phyloP scores from a whole-genome alignment of 495 filamentous ascomycete species.

The Saxophila tyrrhenica region DNA sequence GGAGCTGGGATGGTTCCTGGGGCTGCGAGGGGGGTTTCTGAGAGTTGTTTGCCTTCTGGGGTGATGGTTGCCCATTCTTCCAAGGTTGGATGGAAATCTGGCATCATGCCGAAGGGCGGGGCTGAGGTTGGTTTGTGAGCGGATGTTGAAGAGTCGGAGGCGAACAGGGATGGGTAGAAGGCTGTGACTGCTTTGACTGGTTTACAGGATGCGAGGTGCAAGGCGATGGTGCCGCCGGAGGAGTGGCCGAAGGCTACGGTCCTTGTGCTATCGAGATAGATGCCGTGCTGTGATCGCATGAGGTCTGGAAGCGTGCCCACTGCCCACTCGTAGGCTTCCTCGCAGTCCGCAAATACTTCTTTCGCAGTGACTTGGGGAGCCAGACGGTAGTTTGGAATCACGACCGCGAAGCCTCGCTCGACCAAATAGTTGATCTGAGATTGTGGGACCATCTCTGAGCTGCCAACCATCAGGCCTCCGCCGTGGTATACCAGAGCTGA shows the following conservation, averaged over 20 bases:
- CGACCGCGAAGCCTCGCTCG: slow-evolving; percentile 3
- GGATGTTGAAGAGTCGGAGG: not conserved
- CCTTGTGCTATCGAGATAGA: not conserved
- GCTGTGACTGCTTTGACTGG: slow-evolving; percentile 7
- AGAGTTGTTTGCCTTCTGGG: slow-evolving; percentile 1
- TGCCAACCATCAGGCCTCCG: slow-evolving; percentile 9
- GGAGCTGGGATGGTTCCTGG: slow-evolving; percentile 6
- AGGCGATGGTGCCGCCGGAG: slow-evolving; percentile 3
- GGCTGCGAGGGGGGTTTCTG: not conserved
- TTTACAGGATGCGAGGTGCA: slow-evolving; percentile 3
- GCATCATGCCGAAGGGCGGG: slow-evolving; percentile 4
- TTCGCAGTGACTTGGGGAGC: slow-evolving; percentile 11
- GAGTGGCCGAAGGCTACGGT: slow-evolving; percentile 7
- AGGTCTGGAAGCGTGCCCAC: not conserved
- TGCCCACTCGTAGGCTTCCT: slow-evolving; percentile 11
- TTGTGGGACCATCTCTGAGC: slow-evolving; percentile 10
- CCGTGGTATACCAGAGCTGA: slow-evolving; percentile 9
- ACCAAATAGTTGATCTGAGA: slow-evolving; percentile 7
- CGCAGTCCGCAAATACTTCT: slow-evolving; percentile 9
- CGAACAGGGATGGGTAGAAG: slow-evolving; percentile 8
- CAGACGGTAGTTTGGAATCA: slow-evolving; percentile 10
- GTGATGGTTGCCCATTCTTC: slow-evolving; percentile 1
- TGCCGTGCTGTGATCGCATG: not conserved
- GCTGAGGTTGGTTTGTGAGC: slow-evolving; percentile 5
- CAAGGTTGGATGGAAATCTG: slow-evolving; percentile 5